phyloP scores from a whole-genome alignment of 1,139 yeast genomes.

The Saccharomyces hybrid region DNA sequence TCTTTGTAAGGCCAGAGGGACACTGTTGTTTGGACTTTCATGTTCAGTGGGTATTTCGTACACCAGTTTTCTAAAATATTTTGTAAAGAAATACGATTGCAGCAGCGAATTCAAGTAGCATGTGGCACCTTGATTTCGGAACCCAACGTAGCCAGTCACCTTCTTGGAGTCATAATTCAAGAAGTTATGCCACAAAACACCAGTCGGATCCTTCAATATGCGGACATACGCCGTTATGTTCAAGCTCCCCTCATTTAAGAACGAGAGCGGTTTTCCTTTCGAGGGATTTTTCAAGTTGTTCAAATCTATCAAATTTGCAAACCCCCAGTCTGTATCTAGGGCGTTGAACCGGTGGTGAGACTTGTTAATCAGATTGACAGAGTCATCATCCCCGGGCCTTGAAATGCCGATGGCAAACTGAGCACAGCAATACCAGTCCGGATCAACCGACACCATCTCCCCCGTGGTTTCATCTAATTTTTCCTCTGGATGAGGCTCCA shows the following conservation, averaged over 20 bases:
- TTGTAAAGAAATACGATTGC: slow-evolving; percentile 86
- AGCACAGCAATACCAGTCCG: slow-evolving; percentile 78
- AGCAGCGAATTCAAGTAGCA: slow-evolving; percentile 87
- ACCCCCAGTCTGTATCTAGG: slow-evolving; percentile 92
- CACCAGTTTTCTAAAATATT: slow-evolving; percentile 72
- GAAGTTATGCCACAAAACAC: slow-evolving; percentile 89
- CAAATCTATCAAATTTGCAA: slow-evolving; percentile 63
- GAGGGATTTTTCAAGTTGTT: slow-evolving; percentile 39
- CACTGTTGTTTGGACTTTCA: slow-evolving; percentile 48
- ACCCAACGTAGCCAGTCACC: slow-evolving; percentile 85
- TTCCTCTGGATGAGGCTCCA: slow-evolving; percentile 40
- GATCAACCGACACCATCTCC: slow-evolving; percentile 35
- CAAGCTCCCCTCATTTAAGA: slow-evolving; percentile 50
- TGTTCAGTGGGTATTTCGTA: slow-evolving; percentile 78
- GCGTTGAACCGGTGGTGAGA: slow-evolving; percentile 75
- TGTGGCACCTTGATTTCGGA: slow-evolving; percentile 95
- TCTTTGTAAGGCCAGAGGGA: slow-evolving; percentile 79
- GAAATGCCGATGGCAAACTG: slow-evolving; percentile 84
- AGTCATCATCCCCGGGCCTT: slow-evolving; percentile 62
- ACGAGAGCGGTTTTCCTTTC: slow-evolving; percentile 30
- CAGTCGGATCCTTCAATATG: slow-evolving; percentile 81
- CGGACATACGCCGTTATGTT: slow-evolving; percentile 73
- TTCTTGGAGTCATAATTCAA: slow-evolving; percentile 79
- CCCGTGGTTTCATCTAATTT: slow-evolving; percentile 27
- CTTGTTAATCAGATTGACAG: slow-evolving; percentile 51